Evolutionary conservation across 495 filamentous ascomycete genomes (phyloP), one percentile per base, ranked within the genome.

Genomic region (Lasiosphaeria miniovina): DNA sequence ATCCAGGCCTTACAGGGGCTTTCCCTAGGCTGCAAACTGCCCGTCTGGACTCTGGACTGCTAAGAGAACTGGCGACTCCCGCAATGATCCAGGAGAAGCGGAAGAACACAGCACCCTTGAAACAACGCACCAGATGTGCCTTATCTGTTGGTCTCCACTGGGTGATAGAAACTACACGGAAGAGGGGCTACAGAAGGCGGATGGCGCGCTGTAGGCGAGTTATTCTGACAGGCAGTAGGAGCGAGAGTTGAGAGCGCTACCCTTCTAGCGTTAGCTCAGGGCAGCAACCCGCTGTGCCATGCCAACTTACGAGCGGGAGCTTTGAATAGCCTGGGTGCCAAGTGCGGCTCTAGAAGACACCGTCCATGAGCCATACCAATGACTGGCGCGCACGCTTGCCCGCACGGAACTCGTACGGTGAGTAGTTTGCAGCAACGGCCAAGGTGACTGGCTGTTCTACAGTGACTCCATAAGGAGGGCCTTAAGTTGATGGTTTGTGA

Each of bases 1-100:
- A 46, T 41, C 41, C 36, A 33, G 35, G 49, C 56, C 49, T 24
- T 17, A 43, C 56, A 52, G 48, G 48, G 49, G 49, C 35, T 52
- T 58, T 52, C 40, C 49, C n/a, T 41, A 46, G 10, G 38, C 40
- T 14, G 49, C 41, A 41, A 36, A 49, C 34, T 36, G 52, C 52
- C 36, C 12, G 36, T 48, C 31, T 14, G 31, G 8, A 8, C 12
- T 41, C 8, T 41, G 38, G 38, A 24, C 38, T 41, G 38, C 12
- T n/a, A 14, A n/a, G 5, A n/a, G 5, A 14, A n/a, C 12, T 46
- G 43, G 43, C 43, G 43, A n/a, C 11, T 46, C 45, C 50, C 45
- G 8, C 43, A 35, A 12, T 46, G 48, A 33, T 50, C 55, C 49
- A 32, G 34, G 4, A 3, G 14, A 9, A 15, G n/a, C 43, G 43